These are phyloP conservation scores for Tetrahymena malaccensis DNA, from an alignment of 73 alveolate genomes.

Conservation along the genomic window DNA sequence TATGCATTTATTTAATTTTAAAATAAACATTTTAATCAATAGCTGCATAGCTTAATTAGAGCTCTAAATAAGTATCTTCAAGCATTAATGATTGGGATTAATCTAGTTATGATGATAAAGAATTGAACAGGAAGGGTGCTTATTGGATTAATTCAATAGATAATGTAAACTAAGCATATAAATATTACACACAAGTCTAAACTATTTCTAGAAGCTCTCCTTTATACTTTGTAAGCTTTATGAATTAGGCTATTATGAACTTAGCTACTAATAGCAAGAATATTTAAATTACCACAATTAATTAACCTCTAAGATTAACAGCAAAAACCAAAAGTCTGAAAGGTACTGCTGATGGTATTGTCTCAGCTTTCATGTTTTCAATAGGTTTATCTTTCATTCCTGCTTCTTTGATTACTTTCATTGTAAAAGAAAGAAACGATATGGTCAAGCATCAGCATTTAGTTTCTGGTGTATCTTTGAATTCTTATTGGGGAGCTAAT, in stretches of 20 bases:
- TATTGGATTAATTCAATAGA: neutral
- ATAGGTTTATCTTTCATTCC: slow-evolving; percentile 94
- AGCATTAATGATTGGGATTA: neutral
- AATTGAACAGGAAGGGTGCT: neutral
- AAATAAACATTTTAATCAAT: neutral
- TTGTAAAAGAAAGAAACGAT: slow-evolving; percentile 89
- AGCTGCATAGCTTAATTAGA: neutral
- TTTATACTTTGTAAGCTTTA: neutral
- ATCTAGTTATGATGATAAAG: neutral
- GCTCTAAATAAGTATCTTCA: neutral
- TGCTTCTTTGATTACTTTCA: slow-evolving; percentile 74
- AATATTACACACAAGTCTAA: neutral
- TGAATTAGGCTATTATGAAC: slow-evolving; percentile 22
- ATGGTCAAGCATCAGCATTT: slow-evolving; percentile 84
- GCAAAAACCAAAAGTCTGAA: neutral
- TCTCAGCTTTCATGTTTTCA: slow-evolving; percentile 69
- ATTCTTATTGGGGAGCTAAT: slow-evolving; percentile 87
- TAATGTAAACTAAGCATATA: neutral
- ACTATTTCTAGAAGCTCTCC: slow-evolving; percentile 32
- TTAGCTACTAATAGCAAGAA: neutral
- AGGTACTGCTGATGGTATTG: slow-evolving; percentile 40
- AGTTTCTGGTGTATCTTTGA: slow-evolving; percentile 85
- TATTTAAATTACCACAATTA: neutral
- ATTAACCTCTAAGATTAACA: slow-evolving; percentile 13
- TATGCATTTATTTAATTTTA: neutral